These are phyloP conservation scores for Xylaria nigripes DNA, from an alignment of 495 filamentous ascomycete genomes.

Conservation along the genomic window DNA sequence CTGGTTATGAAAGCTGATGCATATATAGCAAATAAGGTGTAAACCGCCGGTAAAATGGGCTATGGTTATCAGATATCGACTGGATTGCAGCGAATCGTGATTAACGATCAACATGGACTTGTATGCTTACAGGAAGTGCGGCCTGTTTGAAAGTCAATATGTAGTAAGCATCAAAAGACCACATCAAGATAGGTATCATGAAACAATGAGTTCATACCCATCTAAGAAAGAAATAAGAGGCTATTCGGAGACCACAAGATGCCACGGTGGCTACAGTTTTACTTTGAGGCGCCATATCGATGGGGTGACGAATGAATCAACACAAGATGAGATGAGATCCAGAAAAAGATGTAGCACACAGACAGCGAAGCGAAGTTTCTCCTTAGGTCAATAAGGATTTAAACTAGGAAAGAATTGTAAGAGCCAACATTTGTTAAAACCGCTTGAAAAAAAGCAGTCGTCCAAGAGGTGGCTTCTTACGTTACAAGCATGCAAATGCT, in stretches of 20 bases:
- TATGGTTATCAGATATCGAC: constrained; percentile 22
- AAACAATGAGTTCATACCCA: constrained; percentile 57
- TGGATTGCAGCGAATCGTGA: not conserved
- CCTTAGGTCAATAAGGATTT: too few relatives aligned
- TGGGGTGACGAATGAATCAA: not conserved
- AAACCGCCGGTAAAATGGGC: constrained; percentile 56
- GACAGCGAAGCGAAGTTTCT: too few relatives aligned
- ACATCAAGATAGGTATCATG: not conserved
- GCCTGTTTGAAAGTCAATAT: not conserved
- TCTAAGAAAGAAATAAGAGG: constrained; percentile 70
- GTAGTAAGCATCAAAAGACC: not conserved
- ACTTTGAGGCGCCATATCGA: constrained; percentile 4
- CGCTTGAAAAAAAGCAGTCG: not conserved
- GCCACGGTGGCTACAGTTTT: constrained; percentile 24
- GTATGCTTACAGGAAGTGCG: constrained; percentile 30
- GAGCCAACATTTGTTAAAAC: too few relatives aligned
- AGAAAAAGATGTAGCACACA: too few relatives aligned
- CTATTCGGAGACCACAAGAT: constrained; percentile 53
- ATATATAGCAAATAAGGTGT: constrained; percentile 66
- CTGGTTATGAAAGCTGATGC: constrained; percentile 55
- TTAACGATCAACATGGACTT: not conserved
- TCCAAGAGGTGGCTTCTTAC: not conserved
- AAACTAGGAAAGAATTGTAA: too few relatives aligned
- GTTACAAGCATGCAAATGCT: not conserved
- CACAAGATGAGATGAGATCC: not conserved